phyloP scores from a whole-genome alignment of 2,329 filamentous ascomycete species.

The Neofusicoccum kwambonambiense region DNA sequence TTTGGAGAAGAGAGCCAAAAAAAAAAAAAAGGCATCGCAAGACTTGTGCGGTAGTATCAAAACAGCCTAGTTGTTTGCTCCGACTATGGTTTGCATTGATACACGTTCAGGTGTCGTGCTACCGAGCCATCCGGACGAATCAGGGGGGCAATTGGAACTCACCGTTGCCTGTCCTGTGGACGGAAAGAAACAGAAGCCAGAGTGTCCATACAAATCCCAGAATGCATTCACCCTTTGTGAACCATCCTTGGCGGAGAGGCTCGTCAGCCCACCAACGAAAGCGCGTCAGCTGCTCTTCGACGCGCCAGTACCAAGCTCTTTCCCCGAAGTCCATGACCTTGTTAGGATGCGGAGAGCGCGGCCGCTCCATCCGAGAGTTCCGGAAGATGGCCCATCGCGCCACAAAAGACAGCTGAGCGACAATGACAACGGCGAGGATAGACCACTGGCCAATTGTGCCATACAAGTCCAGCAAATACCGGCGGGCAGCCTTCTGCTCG shows the following conservation, averaged over 20 bases:
- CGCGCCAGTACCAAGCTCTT: constrained; percentile 26
- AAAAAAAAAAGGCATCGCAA: background rate
- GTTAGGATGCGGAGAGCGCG: constrained; percentile 43
- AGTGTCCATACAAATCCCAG: constrained; percentile 48
- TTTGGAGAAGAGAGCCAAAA: background rate
- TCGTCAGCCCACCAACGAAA: constrained; percentile 47
- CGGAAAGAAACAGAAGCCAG: constrained; percentile 53
- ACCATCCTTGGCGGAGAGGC: constrained; percentile 45
- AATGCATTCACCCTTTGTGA: constrained; percentile 53
- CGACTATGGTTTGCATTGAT: no score
- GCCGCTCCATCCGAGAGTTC: constrained; percentile 25
- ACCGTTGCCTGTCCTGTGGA: constrained; percentile 56
- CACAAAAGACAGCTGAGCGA: constrained; percentile 43
- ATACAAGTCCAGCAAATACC: constrained; percentile 54
- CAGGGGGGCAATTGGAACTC: constrained; percentile 25
- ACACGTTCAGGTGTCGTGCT: no score
- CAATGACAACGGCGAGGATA: constrained; percentile 45
- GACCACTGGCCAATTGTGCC: constrained; percentile 58
- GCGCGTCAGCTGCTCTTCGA: constrained; percentile 28
- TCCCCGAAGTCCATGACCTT: constrained; percentile 30
- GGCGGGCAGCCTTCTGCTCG: constrained; percentile 50
- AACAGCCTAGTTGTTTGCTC: no score
- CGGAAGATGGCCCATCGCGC: constrained; percentile 1
- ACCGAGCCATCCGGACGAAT: no score
- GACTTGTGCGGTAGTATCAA: no score